Evolutionary conservation across 208 protist genomes (phyloP).

Genomic region (Trichomonas tenax): DNA sequence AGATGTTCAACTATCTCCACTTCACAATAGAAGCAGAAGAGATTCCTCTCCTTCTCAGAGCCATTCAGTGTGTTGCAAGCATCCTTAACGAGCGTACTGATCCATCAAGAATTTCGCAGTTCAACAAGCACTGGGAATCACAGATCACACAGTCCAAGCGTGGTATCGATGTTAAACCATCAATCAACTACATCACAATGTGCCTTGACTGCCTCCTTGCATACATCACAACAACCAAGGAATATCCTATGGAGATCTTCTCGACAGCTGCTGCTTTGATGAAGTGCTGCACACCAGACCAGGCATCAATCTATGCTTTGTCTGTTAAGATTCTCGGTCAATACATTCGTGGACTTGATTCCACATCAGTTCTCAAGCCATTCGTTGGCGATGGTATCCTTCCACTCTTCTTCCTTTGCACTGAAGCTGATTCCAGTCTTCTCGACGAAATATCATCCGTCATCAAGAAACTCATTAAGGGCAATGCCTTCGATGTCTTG

Average conservation of each 20-base stretch:
- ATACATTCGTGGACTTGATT: background rate
- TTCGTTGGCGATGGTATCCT: background rate
- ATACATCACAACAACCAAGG: background rate
- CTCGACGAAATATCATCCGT: background rate
- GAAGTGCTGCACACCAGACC: background rate
- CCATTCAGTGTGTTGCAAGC: background rate
- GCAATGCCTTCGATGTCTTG: background rate
- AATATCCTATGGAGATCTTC: background rate
- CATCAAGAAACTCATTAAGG: background rate
- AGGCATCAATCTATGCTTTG: background rate
- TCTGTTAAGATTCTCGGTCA: background rate
- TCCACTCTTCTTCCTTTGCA: background rate
- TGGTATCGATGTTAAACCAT: background rate
- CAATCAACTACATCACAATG: background rate
- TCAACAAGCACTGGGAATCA: background rate
- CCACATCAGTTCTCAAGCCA: background rate
- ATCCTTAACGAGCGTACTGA: background rate
- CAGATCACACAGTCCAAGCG: background rate
- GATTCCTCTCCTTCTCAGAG: background rate
- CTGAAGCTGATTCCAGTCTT: no score
- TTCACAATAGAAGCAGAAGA: background rate
- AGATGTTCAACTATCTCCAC: background rate
- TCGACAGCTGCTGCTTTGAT: background rate
- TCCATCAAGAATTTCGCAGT: background rate
- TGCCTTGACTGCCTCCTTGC: background rate